Evolutionary conservation across 192 early-diverging fungal species (phyloP), one percentile per base, ranked within the genome.

Genomic region (Polychytrium aggregatum): DNA sequence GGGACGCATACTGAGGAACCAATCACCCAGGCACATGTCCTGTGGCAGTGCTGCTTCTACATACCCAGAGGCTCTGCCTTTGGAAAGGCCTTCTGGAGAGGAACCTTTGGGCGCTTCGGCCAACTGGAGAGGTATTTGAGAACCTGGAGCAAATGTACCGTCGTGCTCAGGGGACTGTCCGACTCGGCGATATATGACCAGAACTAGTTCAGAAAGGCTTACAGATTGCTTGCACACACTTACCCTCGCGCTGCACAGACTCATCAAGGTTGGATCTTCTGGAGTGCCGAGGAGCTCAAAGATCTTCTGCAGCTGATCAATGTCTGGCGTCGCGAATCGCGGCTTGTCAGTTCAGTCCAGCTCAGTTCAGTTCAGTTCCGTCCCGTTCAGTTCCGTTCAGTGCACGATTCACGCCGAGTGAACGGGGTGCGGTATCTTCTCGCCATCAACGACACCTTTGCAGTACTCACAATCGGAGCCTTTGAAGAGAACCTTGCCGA

Each of bases 201-300:
- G 41, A 1, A 5, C n/a, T 26, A 5, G 14, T 21, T 37, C 29
- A 39, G 16, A 48, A 30, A 8, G 13, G 22, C 10, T 0, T 43
- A 22, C 26, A 26, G 8, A 54, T 21, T 21, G 33, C 45, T 25
- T 14, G 31, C 2, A 29, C 25, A 24, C 16, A 36, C 35, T 50
- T 55, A 80, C 77, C 50, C 75, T 59, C 4, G 56, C 33, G 28
- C 50, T 54, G 51, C 78, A 76, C 8, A 81, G 50, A 1, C 48
- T 51, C 36, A 63, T 74, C 37, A 92, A 55, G 70, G 88, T 55
- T 76, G 87, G 71, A 79, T 92, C 61, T 72, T 87, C 54, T n/a
- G 97, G 97, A 38, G 97, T 99, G 28, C 97, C 97, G 36, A 97
- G 68, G 14, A 99, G 74, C 43, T 95, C 88, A 48, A 97, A 81